Percentiles rank a stretch among this genome's conserved stretches.
Conservation (phyloP, 768 basidiomycete species). For the Hygrocybe coccinea region DNA sequence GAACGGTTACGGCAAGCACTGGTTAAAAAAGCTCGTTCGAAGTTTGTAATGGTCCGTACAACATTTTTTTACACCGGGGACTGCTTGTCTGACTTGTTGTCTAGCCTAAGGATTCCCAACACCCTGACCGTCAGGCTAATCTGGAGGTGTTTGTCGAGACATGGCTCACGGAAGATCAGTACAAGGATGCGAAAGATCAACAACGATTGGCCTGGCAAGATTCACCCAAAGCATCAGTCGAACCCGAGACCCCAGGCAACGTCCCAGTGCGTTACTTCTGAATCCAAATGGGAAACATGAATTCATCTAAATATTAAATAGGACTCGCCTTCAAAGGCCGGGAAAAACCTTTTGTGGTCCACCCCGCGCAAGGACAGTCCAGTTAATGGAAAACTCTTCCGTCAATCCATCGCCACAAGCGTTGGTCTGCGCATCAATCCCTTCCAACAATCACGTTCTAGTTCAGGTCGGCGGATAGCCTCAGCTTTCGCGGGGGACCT, state of each 20-base stretch:
- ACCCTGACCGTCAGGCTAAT: constrained; percentile 65
- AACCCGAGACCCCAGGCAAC: constrained; percentile 40
- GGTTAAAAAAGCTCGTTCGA: constrained; percentile 65
- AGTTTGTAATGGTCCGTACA: constrained; percentile 64
- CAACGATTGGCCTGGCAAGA: constrained; percentile 70
- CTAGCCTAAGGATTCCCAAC: constrained; percentile 73
- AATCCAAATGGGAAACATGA: background rate
- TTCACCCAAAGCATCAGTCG: constrained; percentile 37
- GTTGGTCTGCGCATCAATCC: constrained; percentile 47
- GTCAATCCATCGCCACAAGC: constrained; percentile 45
- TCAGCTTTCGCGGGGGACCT: constrained; percentile 1
- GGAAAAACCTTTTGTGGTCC: constrained; percentile 68
- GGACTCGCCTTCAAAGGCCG: constrained; percentile 27
- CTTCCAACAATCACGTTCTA: constrained; percentile 32
- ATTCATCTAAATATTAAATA: constrained; percentile 5
- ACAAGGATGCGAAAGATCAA: constrained; percentile 56
- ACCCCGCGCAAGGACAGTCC: constrained; percentile 23
- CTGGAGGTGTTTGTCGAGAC: constrained; percentile 71
- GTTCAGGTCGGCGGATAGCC: constrained; percentile 2
- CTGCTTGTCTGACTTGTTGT: constrained; percentile 5
- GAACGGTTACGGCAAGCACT: constrained; percentile 64
- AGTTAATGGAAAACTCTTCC: constrained; percentile 33
- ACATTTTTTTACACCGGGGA: background rate
- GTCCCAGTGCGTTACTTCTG: constrained; percentile 25
- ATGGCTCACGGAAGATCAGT: constrained; percentile 76